Base-by-base conservation (phyloP, 2,329 filamentous ascomycete species). In the Shiraia sp. region DNA sequence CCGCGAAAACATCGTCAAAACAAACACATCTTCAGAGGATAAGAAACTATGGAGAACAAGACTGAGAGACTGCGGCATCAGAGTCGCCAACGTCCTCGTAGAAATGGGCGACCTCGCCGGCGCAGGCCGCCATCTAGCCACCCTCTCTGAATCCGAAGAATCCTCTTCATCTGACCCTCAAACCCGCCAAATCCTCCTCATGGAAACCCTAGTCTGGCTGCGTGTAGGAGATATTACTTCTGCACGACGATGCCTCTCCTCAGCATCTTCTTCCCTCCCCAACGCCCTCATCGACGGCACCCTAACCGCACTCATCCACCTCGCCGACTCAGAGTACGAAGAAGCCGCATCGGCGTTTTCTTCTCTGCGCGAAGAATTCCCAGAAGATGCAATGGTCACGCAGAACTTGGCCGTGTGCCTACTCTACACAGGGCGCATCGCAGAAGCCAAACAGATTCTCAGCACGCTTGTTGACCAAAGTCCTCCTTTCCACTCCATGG, bases 41-140 rank as follows among this genome's bases (percentile, higher is more conserved):
- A 80, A 81, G 15, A 73, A 77, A 12, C 55, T 86, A 5, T 97
- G 92, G 92, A 83, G 81, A 51, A 71, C 72, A 1, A 74, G 92
- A 17, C 75, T 97, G 1, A 73, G 77, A 1, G 90, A 96, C 49
- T 75, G 96, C 2, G 91, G 90, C 0, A 75, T 84, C 17, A 68
- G 79, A 35, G 79, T 79, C 5, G 79, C 79, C 13, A 82, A 81
- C 59, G 84, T 86, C 0, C 71, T 93, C 19, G 78, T 92, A 5
- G 88, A 93, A 67, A 95, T 96, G 84, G 89, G 90, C 7, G 92
- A 99, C 63, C 66, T 95, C 0, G 82, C 87, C 2, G 89, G 88
- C 4, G 93, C 92, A 0, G 82, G 79, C 1, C 75, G 85, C 22
- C 90, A 95, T 57, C 73, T 99, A 2, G 74, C 75, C 14, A 82